These are phyloP conservation scores for Gonium pectorale DNA, from an alignment of 139 green algal species.

Conservation along the genomic window DNA sequence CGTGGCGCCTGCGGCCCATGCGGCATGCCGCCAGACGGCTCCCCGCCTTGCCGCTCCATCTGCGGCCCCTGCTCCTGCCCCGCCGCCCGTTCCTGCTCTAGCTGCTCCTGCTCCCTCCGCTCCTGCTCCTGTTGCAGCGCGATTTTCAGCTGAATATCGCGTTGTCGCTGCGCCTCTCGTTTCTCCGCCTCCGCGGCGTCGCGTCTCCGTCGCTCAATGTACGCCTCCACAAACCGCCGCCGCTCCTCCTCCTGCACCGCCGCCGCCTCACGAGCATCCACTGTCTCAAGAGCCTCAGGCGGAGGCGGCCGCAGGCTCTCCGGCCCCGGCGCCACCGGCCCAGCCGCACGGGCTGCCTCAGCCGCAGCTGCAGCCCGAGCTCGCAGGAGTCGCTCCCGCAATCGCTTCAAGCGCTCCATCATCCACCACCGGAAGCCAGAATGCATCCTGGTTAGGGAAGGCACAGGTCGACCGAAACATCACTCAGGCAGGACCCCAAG, in stretches of 20 bases:
- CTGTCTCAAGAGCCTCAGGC: not conserved
- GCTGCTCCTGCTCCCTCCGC: not conserved
- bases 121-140: not conserved
- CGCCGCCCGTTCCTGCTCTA: not conserved
- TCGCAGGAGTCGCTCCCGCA: not conserved
- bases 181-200: constrained; percentile 1
- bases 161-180: constrained; percentile 29
- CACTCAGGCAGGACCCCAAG: no score
- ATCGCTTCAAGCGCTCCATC: not conserved
- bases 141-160: not conserved
- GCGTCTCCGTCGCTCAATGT: not conserved
- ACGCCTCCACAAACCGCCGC: not conserved
- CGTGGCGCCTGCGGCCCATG: no score
- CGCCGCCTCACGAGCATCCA: not conserved
- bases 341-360: not conserved
- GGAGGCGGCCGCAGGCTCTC: not conserved
- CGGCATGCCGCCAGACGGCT: not conserved
- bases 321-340: not conserved
- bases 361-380: not conserved
- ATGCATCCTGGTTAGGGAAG: constrained; percentile 2
- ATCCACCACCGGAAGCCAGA: constrained; percentile 13
- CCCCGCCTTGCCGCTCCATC: not conserved
- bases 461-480: no score
- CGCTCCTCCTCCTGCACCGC: constrained; percentile 3
- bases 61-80: not conserved